These are phyloP conservation scores for Letharia columbiana DNA, from an alignment of 495 filamentous ascomycete genomes.

Conservation along the genomic window DNA sequence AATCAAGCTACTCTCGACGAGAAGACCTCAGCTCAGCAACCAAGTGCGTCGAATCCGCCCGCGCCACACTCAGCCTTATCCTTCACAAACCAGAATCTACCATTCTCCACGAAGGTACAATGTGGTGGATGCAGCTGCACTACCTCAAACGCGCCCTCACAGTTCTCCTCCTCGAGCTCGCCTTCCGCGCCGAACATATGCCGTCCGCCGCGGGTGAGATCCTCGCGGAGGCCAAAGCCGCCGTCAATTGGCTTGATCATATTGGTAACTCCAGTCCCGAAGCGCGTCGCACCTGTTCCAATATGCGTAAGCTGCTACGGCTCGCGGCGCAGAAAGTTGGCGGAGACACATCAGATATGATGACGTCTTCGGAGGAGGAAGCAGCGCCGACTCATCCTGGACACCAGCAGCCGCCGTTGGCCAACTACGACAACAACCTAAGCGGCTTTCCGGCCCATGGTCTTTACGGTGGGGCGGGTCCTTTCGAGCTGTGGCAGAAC, in stretches of 20 bases:
- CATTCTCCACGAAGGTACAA: conserved; percentile 42
- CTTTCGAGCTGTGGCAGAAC: neutral
- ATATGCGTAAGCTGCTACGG: conserved; percentile 14
- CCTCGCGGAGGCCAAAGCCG: conserved; percentile 45
- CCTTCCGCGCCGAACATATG: conserved; percentile 46
- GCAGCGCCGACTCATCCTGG: neutral
- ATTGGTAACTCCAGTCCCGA: conserved; percentile 40
- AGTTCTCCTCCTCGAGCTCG: conserved; percentile 51
- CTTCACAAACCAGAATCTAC: conserved; percentile 35
- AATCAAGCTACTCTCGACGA: conserved; percentile 36
- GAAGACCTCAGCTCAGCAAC: conserved; percentile 46
- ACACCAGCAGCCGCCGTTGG: neutral
- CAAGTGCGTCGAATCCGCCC: conserved; percentile 51
- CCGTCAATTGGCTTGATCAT: conserved; percentile 44
- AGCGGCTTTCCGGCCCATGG: neutral
- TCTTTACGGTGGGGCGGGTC: neutral
- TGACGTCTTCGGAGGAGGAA: conserved; percentile 3
- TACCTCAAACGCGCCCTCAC: conserved; percentile 54
- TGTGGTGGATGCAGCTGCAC: conserved; percentile 59
- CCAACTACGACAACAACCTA: neutral
- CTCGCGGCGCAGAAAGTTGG: conserved; percentile 18
- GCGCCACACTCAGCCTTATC: conserved; percentile 46
- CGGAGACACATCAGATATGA: conserved; percentile 16
- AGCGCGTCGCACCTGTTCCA: conserved; percentile 40
- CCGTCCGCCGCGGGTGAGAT: conserved; percentile 44